Base-by-base conservation (phyloP, 305 asterid species). In the Fraxinus sp. region DNA sequence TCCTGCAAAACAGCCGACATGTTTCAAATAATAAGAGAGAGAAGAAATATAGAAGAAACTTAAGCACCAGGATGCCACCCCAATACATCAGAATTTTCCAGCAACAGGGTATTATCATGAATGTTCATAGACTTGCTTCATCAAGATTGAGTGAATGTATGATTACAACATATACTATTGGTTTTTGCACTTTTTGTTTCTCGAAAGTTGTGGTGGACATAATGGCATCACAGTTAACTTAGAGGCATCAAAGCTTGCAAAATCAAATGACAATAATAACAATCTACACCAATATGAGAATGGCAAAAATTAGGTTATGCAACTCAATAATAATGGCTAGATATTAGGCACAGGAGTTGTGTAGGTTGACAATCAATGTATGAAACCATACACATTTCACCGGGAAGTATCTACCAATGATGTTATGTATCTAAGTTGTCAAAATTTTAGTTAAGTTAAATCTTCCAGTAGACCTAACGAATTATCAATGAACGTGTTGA, bases 1-100 rank as follows among this genome's bases (percentile, higher is more conserved):
- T 76, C 76, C 98, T 95, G 90, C 90, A 88, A 78, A 82, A 82
- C 7, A 49, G 3, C 0, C 32, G 64, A 70, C 6, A 57, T 43
- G 9, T 30, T 41, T 71, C 24, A 20, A 37, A 22, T 16, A 74
- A 33, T 3, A 9, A 36, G 22, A 9, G 3, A 80, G 78, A 80
- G 78, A 46, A 77, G 1, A 49, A 49, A 77, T 41, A 68, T 9
- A 33, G 2, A 39, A 36, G 1, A 75, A 49, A 32, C 33, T 55
- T 68, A 64, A 1, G 74, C 71, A 71, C 35, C 20, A 37, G 11
- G 32, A 57, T 9, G 10, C 57, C 55, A 66, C 2, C 33, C 7
- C n/a, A 24, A 66, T 70, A 13, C 41, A 70, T 7, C 22, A 68
- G 74, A 62, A 68, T 10, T 68, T 68, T 68, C 20, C 7, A 0